Evolutionary conservation across 257 asterid species (phyloP).

Genomic region (Lavandula angustifolia): DNA sequence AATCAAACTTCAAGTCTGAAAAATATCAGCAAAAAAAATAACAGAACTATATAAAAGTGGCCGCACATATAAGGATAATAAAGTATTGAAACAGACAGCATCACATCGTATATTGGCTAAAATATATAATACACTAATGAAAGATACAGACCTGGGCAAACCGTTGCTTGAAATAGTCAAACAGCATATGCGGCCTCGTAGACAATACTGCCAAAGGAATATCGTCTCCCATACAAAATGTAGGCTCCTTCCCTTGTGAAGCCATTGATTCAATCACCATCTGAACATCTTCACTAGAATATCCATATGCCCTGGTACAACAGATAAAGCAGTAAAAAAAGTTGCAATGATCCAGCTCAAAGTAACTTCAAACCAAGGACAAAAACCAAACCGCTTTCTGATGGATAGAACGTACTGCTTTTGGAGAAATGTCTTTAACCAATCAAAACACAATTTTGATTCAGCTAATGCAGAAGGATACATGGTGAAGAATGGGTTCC

Average conservation of each 20-base stretch:
- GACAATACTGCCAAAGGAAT: conserved; percentile 94
- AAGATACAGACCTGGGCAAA: conserved; percentile 82
- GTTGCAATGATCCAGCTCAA: conserved; percentile 15
- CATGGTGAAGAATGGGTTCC: conserved; percentile 1
- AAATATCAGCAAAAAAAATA: conserved; percentile 11
- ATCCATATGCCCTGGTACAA: conserved; percentile 81
- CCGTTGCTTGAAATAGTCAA: conserved; percentile 95
- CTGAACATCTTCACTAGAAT: conserved; percentile 99
- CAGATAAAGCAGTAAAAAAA: conserved; percentile 22
- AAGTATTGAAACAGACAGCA: neutral
- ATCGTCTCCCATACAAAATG: conserved; percentile 99
- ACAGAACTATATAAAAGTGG: neutral
- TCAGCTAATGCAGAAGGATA: conserved; percentile 12
- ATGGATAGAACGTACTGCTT: neutral
- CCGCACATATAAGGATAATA: neutral
- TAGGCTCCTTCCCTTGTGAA: conserved; percentile 98
- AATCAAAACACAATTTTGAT: neutral
- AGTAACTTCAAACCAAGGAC: conserved; percentile 8
- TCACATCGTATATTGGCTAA: neutral
- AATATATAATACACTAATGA: neutral
- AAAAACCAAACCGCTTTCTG: neutral
- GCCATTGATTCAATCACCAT: conserved; percentile 99
- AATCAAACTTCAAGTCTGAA: neutral
- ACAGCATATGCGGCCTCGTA: conserved; percentile 82
- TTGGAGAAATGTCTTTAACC: neutral